These are phyloP conservation scores for Ziziphus jujuba DNA, from an alignment of 306 rosid species.

Conservation along the genomic window DNA sequence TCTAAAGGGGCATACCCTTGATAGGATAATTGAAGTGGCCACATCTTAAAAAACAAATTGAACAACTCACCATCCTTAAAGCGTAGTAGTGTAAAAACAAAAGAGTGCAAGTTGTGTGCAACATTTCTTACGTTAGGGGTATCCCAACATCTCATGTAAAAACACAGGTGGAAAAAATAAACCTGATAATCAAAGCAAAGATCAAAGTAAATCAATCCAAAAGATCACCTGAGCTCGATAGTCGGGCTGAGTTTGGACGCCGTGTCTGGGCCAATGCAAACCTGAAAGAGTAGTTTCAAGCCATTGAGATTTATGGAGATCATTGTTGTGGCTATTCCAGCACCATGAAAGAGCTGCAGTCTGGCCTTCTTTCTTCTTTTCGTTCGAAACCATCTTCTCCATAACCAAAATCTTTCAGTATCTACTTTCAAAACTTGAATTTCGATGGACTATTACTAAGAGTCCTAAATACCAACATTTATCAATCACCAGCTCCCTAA, in stretches of 20 bases:
- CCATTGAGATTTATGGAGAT: constrained; percentile 36
- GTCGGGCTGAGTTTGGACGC: constrained; percentile 79
- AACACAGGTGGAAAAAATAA: background rate
- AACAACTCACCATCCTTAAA: no score
- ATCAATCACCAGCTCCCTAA: no score
- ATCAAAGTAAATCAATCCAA: background rate
- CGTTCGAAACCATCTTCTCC: constrained; percentile 9
- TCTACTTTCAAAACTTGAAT: background rate
- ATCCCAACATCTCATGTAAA: background rate
- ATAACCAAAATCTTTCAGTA: background rate
- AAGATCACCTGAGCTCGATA: constrained; percentile 58
- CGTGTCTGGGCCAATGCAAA: constrained; percentile 77
- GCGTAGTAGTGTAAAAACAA: no score
- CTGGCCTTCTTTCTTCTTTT: constrained; percentile 3
- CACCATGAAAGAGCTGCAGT: constrained; percentile 31
- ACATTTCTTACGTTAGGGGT: no score
- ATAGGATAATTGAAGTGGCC: no score
- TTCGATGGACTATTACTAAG: background rate
- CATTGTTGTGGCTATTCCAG: constrained; percentile 27
- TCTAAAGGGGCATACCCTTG: no score
- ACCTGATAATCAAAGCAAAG: background rate
- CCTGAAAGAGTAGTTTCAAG: constrained; percentile 46
- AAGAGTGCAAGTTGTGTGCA: no score
- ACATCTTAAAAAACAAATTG: background rate
- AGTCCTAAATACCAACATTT: background rate